Evolutionary conservation across 2,329 filamentous ascomycete species (phyloP).

Genomic region (Fusarium solani-melongenae): DNA sequence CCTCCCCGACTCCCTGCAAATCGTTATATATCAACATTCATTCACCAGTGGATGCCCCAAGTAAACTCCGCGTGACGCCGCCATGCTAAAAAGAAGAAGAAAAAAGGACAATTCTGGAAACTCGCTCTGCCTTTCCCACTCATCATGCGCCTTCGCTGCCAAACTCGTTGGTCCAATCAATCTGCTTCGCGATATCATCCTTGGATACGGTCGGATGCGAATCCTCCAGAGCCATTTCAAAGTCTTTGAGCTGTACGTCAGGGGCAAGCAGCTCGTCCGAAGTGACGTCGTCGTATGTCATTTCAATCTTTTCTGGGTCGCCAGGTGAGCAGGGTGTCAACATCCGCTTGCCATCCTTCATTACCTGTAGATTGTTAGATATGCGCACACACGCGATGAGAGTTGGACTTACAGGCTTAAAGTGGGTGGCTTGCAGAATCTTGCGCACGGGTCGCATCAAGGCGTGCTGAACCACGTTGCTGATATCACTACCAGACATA

Average conservation of each 20-base stretch:
- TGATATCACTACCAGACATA: conserved; percentile 96
- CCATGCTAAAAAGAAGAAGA: conserved; percentile 32
- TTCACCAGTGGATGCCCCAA: conserved; percentile 31
- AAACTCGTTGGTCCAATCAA: conserved; percentile 96
- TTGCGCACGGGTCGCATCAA: conserved; percentile 97
- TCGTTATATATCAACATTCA: conserved; percentile 25
- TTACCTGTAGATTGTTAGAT: conserved; percentile 65
- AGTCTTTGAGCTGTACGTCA: conserved; percentile 88
- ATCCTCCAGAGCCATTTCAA: conserved; percentile 89
- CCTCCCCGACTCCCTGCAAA: conserved; percentile 9
- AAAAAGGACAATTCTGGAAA: conserved; percentile 39
- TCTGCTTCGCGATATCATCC: conserved; percentile 84
- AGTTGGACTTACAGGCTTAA: conserved; percentile 79
- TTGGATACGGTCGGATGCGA: conserved; percentile 90
- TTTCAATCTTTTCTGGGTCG: conserved; percentile 85
- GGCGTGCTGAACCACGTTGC: conserved; percentile 93
- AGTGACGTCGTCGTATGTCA: conserved; percentile 91
- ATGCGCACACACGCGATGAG: neutral
- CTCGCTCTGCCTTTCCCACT: conserved; percentile 15
- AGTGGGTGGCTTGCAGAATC: conserved; percentile 97
- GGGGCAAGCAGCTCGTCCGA: conserved; percentile 88
- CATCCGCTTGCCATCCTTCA: conserved; percentile 73
- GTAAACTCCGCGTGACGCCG: conserved; percentile 40
- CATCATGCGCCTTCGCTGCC: conserved; percentile 81
- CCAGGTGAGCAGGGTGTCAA: conserved; percentile 95